Evolutionary conservation across 2,329 filamentous ascomycete genomes (phyloP).

Genomic region (Botryotinia narcissicola): DNA sequence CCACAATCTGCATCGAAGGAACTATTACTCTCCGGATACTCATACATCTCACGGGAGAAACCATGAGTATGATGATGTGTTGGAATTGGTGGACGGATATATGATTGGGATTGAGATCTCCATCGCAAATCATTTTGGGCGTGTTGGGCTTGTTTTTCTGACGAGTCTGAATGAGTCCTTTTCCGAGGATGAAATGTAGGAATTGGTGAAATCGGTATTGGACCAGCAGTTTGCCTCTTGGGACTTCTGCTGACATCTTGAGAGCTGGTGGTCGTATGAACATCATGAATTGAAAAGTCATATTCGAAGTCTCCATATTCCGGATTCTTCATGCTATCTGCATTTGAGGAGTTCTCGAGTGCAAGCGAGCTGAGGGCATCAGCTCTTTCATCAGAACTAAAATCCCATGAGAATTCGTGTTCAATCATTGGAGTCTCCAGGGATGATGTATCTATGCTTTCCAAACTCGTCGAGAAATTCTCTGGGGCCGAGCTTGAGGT

Average conservation of each 20-base stretch:
- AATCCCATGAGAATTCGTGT: conserved; percentile 8
- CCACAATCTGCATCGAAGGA: neutral
- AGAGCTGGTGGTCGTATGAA: neutral
- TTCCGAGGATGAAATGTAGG: neutral
- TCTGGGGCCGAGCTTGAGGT: neutral
- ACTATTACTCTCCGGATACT: neutral
- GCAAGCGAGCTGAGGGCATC: neutral
- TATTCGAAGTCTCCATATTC: neutral
- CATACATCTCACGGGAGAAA: neutral
- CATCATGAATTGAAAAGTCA: conserved; percentile 10
- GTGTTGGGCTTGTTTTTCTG: neutral
- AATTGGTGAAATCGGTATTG: neutral
- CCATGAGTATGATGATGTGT: neutral
- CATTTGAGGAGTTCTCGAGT: neutral
- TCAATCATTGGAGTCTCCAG: neutral
- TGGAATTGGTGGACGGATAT: neutral
- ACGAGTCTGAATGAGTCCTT: neutral
- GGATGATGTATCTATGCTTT: neutral
- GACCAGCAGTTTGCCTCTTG: neutral
- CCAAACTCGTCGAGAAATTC: neutral
- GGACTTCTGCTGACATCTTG: too few species aligned
- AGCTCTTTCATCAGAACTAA: neutral
- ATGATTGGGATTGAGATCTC: neutral
- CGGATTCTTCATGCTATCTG: neutral
- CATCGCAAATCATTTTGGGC: neutral